phyloP scores from a whole-genome alignment of 805 yeast species.

The Wickerhamiella lipophila region DNA sequence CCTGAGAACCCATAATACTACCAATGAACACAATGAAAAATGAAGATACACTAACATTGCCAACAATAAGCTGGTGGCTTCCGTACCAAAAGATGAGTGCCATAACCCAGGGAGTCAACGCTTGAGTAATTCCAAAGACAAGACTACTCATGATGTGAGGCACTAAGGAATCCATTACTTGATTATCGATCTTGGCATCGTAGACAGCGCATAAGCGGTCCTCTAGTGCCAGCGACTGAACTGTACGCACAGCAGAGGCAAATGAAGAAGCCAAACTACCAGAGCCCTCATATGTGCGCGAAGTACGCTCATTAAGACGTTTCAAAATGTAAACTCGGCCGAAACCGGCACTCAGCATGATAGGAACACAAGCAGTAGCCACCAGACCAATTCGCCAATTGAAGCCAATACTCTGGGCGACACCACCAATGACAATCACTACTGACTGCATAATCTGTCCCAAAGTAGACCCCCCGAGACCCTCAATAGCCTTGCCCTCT shows the following conservation, averaged over 20 bases:
- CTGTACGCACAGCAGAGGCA: constrained; percentile 32
- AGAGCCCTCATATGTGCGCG: constrained; percentile 29
- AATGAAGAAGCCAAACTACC: constrained; percentile 34
- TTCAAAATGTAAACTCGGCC: constrained; percentile 28
- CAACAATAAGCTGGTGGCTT: constrained; percentile 27
- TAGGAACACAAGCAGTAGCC: constrained; percentile 30
- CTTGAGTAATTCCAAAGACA: constrained; percentile 30
- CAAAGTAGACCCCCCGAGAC: constrained; percentile 32
- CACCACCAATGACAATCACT: constrained; percentile 31
- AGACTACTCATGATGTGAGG: constrained; percentile 27
- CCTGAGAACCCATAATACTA: constrained; percentile 32
- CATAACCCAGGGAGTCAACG: constrained; percentile 30
- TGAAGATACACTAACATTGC: constrained; percentile 24
- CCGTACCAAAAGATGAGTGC: constrained; percentile 37
- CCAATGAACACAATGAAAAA: constrained; percentile 32
- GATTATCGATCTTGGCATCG: constrained; percentile 23
- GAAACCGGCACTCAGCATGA: constrained; percentile 32
- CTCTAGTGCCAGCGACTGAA: constrained; percentile 32
- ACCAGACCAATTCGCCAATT: constrained; percentile 33
- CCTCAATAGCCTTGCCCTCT: constrained; percentile 32
- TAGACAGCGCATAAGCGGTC: constrained; percentile 29
- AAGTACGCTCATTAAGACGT: constrained; percentile 28
- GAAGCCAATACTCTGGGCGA: constrained; percentile 30
- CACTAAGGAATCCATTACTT: constrained; percentile 25
- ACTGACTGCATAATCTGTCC: constrained; percentile 30